Evolutionary conservation across 306 rosid genomes (phyloP), one percentile per base, ranked within the genome.

Genomic region (Abrus pulchellus): DNA sequence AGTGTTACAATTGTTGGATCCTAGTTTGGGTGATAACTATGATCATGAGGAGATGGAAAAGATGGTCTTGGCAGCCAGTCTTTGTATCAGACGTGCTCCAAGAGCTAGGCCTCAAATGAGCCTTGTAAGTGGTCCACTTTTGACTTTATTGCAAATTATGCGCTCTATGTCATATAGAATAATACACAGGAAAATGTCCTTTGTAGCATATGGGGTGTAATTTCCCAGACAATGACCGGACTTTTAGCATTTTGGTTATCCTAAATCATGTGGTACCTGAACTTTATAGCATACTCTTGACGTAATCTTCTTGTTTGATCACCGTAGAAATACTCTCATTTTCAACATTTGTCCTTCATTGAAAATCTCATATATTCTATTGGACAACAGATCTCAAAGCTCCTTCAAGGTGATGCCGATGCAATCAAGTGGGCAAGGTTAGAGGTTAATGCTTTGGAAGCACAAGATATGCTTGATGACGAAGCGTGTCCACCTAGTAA

Each of bases 71-170:
- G 97, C 99, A 2, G 99, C 98, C 4, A 90, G 91, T 12, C 99
- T 96, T 55, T 96, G 98, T 65, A 82, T 93, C 74, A 79, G 92
- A 79, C 98, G 94, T 34, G 80, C 97, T 75, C 90, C 99, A 28
- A 86, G 91, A 87, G 91, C 97, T 74, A 92, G 99, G 82, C 99
- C 99, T 83, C 94, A 86, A 82, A 96, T 96, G 90, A 87, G 84
- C 82, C 76, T 82, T 76, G 99, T 96, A 86, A 93, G 97, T 89
- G 79, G 70, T 65, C 87, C 82, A 72, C 77, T 47, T 36, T 78
- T 52, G 77, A 75, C 81, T 50, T 67, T 34, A 76, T 77, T 65
- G 70, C 80, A 52, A 34, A 52, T 80, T 70, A 53, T 61, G 30
- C 59, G 65, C 20, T 52, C 40, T 45, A 38, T 59, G 36, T 59